Evolutionary conservation across 805 yeast genomes (phyloP).

Genomic region (Metschnikowia kofuensis): DNA sequence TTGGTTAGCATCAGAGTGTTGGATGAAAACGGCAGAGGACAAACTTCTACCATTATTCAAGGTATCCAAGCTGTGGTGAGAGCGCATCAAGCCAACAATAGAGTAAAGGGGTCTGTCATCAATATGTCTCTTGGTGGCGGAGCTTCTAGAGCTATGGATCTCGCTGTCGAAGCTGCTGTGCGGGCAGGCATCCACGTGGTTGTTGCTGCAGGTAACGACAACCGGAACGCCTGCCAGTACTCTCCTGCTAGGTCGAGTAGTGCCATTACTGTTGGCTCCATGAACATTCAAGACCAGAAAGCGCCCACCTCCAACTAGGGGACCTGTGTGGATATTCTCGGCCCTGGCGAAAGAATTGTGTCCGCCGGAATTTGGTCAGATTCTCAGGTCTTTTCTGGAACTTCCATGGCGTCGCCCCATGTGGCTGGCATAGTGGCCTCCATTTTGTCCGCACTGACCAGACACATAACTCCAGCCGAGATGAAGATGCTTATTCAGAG

Average conservation of each 20-base stretch:
- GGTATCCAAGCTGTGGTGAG: constrained; percentile 85
- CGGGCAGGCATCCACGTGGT: constrained; percentile 87
- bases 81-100: constrained; percentile 59
- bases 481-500: constrained; percentile 43
- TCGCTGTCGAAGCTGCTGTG: constrained; percentile 88
- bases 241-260: constrained; percentile 87
- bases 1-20: constrained; percentile 82
- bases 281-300: constrained; percentile 82
- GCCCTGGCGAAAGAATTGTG: constrained; percentile 88
- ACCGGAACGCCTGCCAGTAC: constrained; percentile 86
- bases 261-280: constrained; percentile 94
- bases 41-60: constrained; percentile 79
- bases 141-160: constrained; percentile 78
- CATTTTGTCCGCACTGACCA: constrained; percentile 32
- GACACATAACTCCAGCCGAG: constrained; percentile 31
- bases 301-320: constrained; percentile 97
- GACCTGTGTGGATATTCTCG: constrained; percentile 92
- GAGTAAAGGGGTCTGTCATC: constrained; percentile 81
- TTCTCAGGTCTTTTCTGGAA: constrained; percentile 51
- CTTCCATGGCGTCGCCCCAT: constrained; percentile 79
- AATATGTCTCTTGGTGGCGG: constrained; percentile 97
- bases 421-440: constrained; percentile 66
- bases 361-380: constrained; percentile 37
- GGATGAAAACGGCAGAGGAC: constrained; percentile 78
- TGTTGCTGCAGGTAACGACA: constrained; percentile 95